These are phyloP conservation scores for Trichophyton benhamiae DNA, from an alignment of 2,329 filamentous ascomycete genomes.

Conservation along the genomic window DNA sequence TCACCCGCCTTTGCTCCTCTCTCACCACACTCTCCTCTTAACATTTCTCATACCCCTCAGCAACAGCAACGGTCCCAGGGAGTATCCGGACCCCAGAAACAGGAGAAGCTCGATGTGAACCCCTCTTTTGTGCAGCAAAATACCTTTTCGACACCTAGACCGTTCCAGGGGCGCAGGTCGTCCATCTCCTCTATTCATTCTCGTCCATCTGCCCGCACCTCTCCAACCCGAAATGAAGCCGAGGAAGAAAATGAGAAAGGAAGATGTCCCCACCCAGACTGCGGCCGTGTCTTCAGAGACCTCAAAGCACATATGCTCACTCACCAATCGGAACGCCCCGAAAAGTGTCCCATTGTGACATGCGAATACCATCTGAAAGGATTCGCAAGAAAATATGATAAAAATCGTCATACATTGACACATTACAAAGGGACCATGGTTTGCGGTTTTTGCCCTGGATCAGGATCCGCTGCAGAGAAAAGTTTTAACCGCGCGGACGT, in stretches of 20 bases:
- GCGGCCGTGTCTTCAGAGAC: conserved; percentile 78
- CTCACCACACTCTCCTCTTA: conserved; percentile 28
- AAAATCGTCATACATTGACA: conserved; percentile 84
- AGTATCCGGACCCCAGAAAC: conserved; percentile 18
- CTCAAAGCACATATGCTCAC: conserved; percentile 90
- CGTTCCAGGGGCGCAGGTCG: conserved; percentile 44
- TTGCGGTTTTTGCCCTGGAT: conserved; percentile 84
- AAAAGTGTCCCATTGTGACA: conserved; percentile 85
- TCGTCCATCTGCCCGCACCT: conserved; percentile 43
- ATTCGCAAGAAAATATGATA: conserved; percentile 91
- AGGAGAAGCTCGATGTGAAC: background rate
- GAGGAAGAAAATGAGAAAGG: conserved; percentile 50
- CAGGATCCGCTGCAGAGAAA: conserved; percentile 80
- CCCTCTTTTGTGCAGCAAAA: conserved; percentile 55
- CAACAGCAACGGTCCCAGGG: conserved; percentile 16
- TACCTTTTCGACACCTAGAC: conserved; percentile 38
- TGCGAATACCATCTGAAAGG: conserved; percentile 90
- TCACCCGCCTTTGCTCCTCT: conserved; percentile 21
- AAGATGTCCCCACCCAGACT: conserved; percentile 70
- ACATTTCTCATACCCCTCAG: conserved; percentile 14
- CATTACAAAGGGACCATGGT: conserved; percentile 98
- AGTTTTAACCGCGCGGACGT: conserved; percentile 92
- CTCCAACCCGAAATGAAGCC: conserved; percentile 42
- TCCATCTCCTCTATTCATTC: conserved; percentile 63
- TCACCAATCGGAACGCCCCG: conserved; percentile 77